These are phyloP conservation scores for Chytridium lagenaria DNA, from an alignment of 371 early-diverging fungal genomes.

Conservation along the genomic window DNA sequence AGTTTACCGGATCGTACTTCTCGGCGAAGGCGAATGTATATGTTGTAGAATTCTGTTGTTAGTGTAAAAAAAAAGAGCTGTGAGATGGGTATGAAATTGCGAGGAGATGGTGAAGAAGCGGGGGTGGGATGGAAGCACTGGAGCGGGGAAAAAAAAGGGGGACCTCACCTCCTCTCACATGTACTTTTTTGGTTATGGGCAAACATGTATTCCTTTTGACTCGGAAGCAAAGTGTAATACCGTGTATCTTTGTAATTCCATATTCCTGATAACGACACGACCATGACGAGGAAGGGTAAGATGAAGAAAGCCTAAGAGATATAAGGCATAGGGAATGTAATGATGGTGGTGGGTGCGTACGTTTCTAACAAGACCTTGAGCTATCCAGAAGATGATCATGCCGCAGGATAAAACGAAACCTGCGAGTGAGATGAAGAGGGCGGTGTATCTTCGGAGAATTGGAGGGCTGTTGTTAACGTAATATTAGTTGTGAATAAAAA, in stretches of 20 bases:
- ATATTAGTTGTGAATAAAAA: background rate
- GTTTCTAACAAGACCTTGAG: slow-evolving; percentile 25
- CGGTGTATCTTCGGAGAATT: slow-evolving; percentile 39
- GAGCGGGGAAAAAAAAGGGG: background rate
- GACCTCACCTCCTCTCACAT: slow-evolving; percentile 36
- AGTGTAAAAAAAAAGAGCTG: background rate
- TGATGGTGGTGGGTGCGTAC: too few relatives aligned
- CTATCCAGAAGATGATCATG: slow-evolving; percentile 31
- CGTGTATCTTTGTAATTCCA: slow-evolving; percentile 41
- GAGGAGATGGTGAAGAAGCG: background rate
- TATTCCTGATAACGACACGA: slow-evolving; percentile 33
- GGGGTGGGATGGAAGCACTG: background rate
- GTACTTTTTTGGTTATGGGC: slow-evolving; percentile 29
- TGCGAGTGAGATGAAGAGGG: slow-evolving; percentile 33
- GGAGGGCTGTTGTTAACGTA: slow-evolving; percentile 21
- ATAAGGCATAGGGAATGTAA: background rate
- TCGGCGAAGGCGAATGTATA: slow-evolving; percentile 40
- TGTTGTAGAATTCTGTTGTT: slow-evolving; percentile 35
- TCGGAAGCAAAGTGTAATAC: slow-evolving; percentile 33
- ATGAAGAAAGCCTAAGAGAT: slow-evolving; percentile 36
- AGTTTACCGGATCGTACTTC: slow-evolving; percentile 41
- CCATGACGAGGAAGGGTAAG: slow-evolving; percentile 26
- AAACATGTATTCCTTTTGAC: slow-evolving; percentile 33
- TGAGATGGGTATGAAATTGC: background rate
- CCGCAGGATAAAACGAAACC: slow-evolving; percentile 23